Conservation (phyloP, 192 early-diverging fungal species). For the Physocladia obscura region DNA sequence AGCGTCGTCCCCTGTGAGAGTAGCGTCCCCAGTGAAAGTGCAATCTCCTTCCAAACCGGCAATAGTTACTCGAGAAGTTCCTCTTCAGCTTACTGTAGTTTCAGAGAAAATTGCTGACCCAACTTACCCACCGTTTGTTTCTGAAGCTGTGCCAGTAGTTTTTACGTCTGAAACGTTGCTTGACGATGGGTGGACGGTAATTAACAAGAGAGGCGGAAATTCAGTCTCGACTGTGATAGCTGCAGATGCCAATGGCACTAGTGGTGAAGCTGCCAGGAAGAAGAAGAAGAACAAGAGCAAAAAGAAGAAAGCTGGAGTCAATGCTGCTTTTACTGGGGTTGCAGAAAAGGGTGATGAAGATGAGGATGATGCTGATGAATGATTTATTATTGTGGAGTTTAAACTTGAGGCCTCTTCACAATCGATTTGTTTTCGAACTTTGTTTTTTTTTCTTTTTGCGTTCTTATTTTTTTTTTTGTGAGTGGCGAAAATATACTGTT, state of each 20-base stretch:
- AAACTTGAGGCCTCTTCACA: too few relatives aligned
- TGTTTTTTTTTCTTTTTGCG: too few relatives aligned
- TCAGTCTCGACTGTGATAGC: neutral
- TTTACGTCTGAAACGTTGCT: neutral
- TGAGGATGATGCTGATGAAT: constrained; percentile 21
- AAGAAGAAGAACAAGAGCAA: constrained; percentile 52
- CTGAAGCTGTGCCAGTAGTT: neutral
- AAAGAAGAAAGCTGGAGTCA: constrained; percentile 36
- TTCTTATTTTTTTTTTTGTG: too few relatives aligned
- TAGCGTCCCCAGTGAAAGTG: constrained; percentile 6
- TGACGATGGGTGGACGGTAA: constrained; percentile 43
- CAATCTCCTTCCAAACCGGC: neutral
- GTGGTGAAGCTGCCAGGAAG: constrained; percentile 26
- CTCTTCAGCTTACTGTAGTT: neutral
- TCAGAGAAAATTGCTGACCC: neutral
- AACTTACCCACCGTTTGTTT: neutral
- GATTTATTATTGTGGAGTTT: neutral
- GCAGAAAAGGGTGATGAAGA: constrained; percentile 17
- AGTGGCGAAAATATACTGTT: too few relatives aligned
- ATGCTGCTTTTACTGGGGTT: constrained; percentile 4
- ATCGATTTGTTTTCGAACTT: too few relatives aligned
- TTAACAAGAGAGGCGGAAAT: constrained; percentile 37
- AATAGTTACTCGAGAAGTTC: neutral
- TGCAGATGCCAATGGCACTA: constrained; percentile 6
- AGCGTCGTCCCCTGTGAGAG: constrained; percentile 1